Evolutionary conservation across 495 filamentous ascomycete species (phyloP).

Genomic region (Sphaerosporella brunnea): DNA sequence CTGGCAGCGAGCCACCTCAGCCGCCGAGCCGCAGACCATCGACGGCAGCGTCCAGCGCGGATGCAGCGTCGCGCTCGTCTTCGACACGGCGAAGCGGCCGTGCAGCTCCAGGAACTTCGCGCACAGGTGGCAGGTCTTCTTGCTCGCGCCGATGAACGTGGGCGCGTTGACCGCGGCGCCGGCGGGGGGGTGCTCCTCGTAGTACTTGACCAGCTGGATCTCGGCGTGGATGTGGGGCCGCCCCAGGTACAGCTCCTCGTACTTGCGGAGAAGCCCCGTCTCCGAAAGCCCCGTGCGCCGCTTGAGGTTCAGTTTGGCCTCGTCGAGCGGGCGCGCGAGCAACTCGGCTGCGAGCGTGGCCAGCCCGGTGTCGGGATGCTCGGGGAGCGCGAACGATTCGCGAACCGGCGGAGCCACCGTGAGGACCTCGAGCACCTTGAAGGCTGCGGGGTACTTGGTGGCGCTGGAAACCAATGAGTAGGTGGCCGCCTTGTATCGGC

Average conservation of each 20-base stretch:
- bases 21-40: conserved; percentile 16
- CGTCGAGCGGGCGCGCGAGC: conserved; percentile 8
- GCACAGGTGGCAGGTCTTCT: conserved; percentile 24
- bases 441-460: conserved; percentile 12
- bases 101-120: conserved; percentile 22
- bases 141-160: conserved; percentile 23
- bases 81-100: conserved; percentile 20
- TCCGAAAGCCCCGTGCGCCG: conserved; percentile 11
- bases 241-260: conserved; percentile 17
- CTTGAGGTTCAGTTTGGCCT: conserved; percentile 17
- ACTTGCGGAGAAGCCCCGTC: conserved; percentile 11
- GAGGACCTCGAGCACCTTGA: conserved; percentile 13
- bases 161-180: no score
- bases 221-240: conserved; percentile 22
- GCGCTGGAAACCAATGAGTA: conserved; percentile 16
- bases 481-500: conserved; percentile 20
- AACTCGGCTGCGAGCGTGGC: conserved; percentile 15
- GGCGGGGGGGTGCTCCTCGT: conserved; percentile 20
- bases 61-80: conserved; percentile 18
- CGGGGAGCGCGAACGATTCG: background rate
- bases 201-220: conserved; percentile 25
- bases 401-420: conserved; percentile 11
- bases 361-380: conserved; percentile 4
- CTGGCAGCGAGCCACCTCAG: conserved; percentile 13
- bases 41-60: conserved; percentile 22